Conservation (phyloP, 139 green algal species). For the Tetradesmus lagerheimii region DNA sequence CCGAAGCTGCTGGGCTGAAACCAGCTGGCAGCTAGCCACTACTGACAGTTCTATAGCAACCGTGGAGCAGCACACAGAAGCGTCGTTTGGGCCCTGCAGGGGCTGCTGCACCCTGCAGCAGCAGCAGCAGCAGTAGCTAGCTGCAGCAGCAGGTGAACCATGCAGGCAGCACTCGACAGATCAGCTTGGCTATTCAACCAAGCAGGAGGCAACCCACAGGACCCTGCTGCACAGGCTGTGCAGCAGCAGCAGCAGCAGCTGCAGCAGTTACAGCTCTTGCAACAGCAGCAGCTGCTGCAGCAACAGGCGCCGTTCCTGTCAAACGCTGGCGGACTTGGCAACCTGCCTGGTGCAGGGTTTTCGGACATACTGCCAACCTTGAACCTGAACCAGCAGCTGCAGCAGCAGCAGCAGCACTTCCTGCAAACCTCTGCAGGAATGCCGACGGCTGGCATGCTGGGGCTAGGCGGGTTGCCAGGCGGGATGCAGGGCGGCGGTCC, state of each 20-base stretch:
- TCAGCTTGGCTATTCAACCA: not conserved
- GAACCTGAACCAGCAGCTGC: not conserved
- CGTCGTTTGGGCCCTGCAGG: not conserved
- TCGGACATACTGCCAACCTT: not conserved
- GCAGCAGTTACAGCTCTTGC: not conserved
- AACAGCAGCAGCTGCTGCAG: constrained; percentile 21
- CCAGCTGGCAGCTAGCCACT: not conserved
- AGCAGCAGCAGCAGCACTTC: not conserved
- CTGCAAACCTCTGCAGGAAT: not conserved
- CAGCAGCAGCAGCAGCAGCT: not conserved
- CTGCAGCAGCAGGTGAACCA: not conserved
- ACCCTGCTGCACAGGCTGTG: not conserved
- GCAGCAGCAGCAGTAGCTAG: not conserved
- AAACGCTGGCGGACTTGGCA: not conserved
- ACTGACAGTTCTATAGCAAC: not conserved
- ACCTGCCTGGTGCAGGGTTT: not conserved
- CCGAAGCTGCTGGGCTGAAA: not conserved
- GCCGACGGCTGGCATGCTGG: not conserved
- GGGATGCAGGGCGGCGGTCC: not conserved
- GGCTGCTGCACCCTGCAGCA: not conserved
- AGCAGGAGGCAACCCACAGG: not conserved
- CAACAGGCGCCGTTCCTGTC: not conserved
- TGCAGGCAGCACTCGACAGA: constrained; percentile 9
- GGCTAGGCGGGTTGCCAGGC: not conserved
- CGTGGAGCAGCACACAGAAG: not conserved